Base-by-base conservation (phyloP, 257 asterid species). In the Asclepias syriaca region DNA sequence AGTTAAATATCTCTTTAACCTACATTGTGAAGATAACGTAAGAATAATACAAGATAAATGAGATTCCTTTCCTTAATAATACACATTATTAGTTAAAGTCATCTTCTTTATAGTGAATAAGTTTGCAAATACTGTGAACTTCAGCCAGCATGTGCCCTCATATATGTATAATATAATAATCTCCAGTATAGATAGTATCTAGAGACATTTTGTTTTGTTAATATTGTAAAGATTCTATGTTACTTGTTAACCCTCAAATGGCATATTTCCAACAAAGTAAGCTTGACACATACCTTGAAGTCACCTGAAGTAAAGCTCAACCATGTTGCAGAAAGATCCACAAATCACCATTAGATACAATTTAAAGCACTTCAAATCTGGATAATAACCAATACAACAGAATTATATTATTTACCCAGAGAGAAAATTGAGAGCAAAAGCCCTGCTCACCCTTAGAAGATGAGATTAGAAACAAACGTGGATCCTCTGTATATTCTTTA, bases 1-100 rank as follows among this genome's bases (percentile, higher is more conserved):
- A 92, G 70, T 87, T 92, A 85, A 84, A 81, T 19, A 92, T 84
- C 86, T 92, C 98, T 69, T 81, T 86, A 76, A 87, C 96, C 98
- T 92, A 90, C 72, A 80, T 69, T 22, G 27, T 45, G 57, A 63
- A 65, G 51, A 34, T 24, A 61, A 39, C 12, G 39, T 37, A 18
- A 32, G 61, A 0, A 48, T 24, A 56, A 48, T 24, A 56, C n/a
- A 49, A 68, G 29, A 21, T 51, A 22, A 14, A 37, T n/a, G 46
- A 50, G 46, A 32, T 13, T 46, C 16, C 51, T 15, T 40, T 37
- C 54, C 70, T 16, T 72, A 50, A 50, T 37, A 24, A 50, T 2
- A 14, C 46, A 72, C 27, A 13, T 70, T n/a, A 34, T 34, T 34
- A 34, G 39, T 34, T 34, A 2, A 50, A 68, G 27, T 50, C 27